These are phyloP conservation scores for Microascus cirrosus DNA, from an alignment of 2,329 filamentous ascomycete species.

Conservation along the genomic window DNA sequence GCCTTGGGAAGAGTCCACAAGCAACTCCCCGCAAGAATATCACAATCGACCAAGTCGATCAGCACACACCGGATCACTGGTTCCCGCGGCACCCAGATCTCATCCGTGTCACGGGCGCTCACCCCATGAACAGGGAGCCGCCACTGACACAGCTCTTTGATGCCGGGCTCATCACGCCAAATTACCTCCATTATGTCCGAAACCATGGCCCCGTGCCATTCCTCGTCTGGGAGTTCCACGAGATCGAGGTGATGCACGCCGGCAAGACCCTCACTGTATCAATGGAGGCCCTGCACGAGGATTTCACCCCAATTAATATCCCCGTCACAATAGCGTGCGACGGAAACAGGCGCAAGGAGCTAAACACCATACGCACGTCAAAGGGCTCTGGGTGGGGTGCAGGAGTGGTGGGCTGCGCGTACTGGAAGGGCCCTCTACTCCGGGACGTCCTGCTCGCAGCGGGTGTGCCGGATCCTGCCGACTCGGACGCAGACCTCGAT, in stretches of 20 bases:
- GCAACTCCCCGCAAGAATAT: slow-evolving; percentile 9
- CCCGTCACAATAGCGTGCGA: slow-evolving; percentile 35
- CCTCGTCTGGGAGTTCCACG: slow-evolving; percentile 35
- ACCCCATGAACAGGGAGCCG: slow-evolving; percentile 39
- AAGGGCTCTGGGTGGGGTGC: slow-evolving; percentile 36
- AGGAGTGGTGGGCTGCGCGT: slow-evolving; percentile 33
- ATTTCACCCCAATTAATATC: slow-evolving; percentile 34
- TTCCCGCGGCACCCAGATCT: slow-evolving; percentile 32
- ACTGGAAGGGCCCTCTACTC: slow-evolving; percentile 35
- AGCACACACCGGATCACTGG: slow-evolving; percentile 42
- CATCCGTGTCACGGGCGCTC: slow-evolving; percentile 38
- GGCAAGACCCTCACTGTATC: slow-evolving; percentile 21
- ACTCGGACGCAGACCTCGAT: neutral
- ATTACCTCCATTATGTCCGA: slow-evolving; percentile 37
- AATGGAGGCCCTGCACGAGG: slow-evolving; percentile 30
- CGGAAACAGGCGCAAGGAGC: slow-evolving; percentile 37
- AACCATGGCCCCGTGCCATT: slow-evolving; percentile 42
- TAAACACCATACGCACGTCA: slow-evolving; percentile 35
- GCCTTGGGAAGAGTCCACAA: slow-evolving; percentile 12
- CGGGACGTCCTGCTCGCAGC: slow-evolving; percentile 30
- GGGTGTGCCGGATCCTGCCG: slow-evolving; percentile 17
- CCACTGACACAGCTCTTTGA: slow-evolving; percentile 27
- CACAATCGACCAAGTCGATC: slow-evolving; percentile 34
- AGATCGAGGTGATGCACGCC: slow-evolving; percentile 28
- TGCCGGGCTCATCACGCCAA: slow-evolving; percentile 37